Conservation (phyloP, 1,139 yeast genomes). For the Kluyveromyces sp. region DNA sequence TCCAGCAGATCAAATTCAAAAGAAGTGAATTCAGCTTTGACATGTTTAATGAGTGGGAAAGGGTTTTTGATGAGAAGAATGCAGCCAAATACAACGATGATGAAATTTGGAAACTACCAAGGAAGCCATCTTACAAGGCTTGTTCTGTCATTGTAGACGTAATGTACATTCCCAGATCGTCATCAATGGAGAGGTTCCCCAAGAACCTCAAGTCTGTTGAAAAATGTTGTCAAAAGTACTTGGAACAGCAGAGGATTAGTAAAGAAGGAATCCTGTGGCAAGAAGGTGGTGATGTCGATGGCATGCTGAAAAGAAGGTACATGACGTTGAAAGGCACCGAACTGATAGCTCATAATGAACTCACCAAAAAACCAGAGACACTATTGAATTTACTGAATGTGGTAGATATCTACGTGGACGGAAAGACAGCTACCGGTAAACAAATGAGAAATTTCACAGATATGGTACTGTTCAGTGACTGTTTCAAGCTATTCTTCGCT, state of each 20-base stretch:
- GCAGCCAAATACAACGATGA: slow-evolving; percentile 25
- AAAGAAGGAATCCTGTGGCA: slow-evolving; percentile 64
- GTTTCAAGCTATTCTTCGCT: slow-evolving; percentile 56
- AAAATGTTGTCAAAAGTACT: slow-evolving; percentile 44
- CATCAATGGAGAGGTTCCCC: slow-evolving; percentile 54
- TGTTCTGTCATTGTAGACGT: slow-evolving; percentile 66
- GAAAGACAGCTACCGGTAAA: slow-evolving; percentile 31
- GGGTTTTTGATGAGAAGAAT: slow-evolving; percentile 30
- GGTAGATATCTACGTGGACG: slow-evolving; percentile 47
- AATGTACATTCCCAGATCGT: slow-evolving; percentile 61
- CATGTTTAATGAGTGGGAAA: slow-evolving; percentile 80
- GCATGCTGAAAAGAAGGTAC: slow-evolving; percentile 51
- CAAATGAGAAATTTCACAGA: slow-evolving; percentile 52
- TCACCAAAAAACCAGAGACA: slow-evolving; percentile 54
- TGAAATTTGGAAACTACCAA: slow-evolving; percentile 16
- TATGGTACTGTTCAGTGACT: slow-evolving; percentile 51
- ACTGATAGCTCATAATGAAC: slow-evolving; percentile 59
- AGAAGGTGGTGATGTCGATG: slow-evolving; percentile 67
- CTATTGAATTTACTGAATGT: slow-evolving; percentile 60
- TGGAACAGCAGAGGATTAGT: slow-evolving; percentile 34
- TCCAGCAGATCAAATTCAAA: slow-evolving; percentile 14
- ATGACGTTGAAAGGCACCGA: slow-evolving; percentile 56
- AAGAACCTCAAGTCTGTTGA: slow-evolving; percentile 55
- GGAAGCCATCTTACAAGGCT: slow-evolving; percentile 51
- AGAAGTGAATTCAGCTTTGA: slow-evolving; percentile 44